Conservation (phyloP, 75 land plant genomes). For the Selaginella tamariscina region DNA sequence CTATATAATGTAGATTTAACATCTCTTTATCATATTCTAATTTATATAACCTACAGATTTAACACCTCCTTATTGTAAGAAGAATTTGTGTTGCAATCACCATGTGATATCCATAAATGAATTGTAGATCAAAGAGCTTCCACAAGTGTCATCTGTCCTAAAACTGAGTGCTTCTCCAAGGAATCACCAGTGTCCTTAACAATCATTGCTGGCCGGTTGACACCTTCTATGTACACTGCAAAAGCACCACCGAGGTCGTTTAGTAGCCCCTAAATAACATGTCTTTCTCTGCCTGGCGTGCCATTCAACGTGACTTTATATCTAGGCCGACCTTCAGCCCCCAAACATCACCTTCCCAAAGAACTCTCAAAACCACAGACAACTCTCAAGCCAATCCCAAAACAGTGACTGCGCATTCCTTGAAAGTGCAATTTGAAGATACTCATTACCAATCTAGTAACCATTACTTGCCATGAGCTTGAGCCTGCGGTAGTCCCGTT, state of each 20-base stretch:
- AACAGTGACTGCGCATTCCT: neutral
- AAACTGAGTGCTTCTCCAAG: neutral
- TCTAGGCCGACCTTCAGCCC: neutral
- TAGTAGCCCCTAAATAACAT: neutral
- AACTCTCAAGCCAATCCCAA: neutral
- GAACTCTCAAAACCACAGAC: neutral
- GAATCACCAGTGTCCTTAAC: neutral
- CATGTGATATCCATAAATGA: too few species aligned
- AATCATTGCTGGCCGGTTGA: neutral
- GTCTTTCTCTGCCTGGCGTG: neutral
- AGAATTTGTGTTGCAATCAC: too few species aligned
- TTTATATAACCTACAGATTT: too few species aligned
- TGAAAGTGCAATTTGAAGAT: neutral
- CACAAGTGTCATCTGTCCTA: too few species aligned
- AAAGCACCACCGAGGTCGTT: neutral
- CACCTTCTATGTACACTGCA: neutral
- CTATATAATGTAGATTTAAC: too few species aligned
- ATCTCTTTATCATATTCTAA: too few species aligned
- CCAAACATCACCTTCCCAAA: neutral
- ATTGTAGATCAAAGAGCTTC: too few species aligned
- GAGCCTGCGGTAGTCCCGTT: neutral
- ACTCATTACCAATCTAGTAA: neutral
- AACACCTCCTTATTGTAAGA: too few species aligned
- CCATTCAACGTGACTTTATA: neutral
- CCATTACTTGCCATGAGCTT: neutral